Base-by-base conservation (phyloP, 768 basidiomycete species). In the Guyanaporus albipodus region DNA sequence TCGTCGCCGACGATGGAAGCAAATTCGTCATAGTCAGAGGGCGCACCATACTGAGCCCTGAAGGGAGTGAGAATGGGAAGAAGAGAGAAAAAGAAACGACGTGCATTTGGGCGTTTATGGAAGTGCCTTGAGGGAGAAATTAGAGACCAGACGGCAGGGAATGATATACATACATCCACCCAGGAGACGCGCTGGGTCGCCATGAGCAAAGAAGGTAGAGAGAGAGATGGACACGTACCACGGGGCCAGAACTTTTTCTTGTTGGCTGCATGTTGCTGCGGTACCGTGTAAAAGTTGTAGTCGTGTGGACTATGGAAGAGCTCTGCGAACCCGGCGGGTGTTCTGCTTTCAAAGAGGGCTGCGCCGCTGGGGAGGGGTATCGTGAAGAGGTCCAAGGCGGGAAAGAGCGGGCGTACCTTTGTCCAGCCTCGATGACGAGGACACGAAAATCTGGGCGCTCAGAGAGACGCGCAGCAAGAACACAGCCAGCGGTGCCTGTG, bases 11-110 rank as follows among this genome's bases (percentile, higher is more conserved):
- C 68, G 23, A 78, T 73, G 4, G 62, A 57, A 0, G 76, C 79
- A 76, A 82, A 85, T 60, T 85, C 77, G 52, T 86, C 79, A 44
- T 79, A 86, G 56, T 87, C 85, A 2, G 76, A 76, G 4, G 85
- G 83, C 21, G 81, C 71, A 18, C 82, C 82, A 22, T 76, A 78
- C 12, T 87, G 85, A 33, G 76, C 78, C 37, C 64, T 66, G 24
- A 24, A 10, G 10, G 15, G 14, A 17, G 22, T 67, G 37, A 62
- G 51, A 3, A 38, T 6, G n/a, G 6, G 8, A 31, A 19, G 11
- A 12, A 18, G 6, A 36, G n/a, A 5, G 8, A 12, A 18, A 29
- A 22, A 14, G 12, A 8, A 15, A 6, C 3, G 29, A 51, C 58
- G 11, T 46, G 71, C 75, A 78, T 71, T 61, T 66, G 62, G 1